A percentile compares a stretch with the other conserved stretches of the same genome.
These are phyloP conservation scores for Haberlea rhodopensis DNA, from an alignment of 257 asterid species.

Conservation along the genomic window DNA sequence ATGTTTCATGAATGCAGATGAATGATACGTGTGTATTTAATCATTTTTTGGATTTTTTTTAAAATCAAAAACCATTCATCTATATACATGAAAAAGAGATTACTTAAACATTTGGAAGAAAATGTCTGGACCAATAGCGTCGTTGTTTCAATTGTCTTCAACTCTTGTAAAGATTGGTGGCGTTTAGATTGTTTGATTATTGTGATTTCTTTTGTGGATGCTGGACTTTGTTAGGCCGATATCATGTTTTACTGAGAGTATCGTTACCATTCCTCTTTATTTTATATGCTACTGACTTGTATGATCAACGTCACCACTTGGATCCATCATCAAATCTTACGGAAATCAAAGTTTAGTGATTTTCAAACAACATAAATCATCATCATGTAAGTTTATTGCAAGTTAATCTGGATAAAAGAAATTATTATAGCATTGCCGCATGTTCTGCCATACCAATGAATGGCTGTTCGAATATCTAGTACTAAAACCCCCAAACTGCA, in stretches of 20 bases:
- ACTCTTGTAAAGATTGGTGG: neutral
- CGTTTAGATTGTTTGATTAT: neutral
- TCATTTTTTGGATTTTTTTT: neutral
- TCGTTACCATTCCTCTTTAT: neutral
- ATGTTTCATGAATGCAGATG: constrained; percentile 1
- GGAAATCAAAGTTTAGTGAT: neutral
- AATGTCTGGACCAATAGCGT: too few relatives aligned
- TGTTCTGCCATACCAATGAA: neutral
- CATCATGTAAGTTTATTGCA: neutral
- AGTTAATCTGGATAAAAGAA: neutral
- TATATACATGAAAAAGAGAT: neutral
- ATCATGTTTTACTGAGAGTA: neutral
- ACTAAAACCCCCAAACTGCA: neutral
- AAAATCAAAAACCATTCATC: neutral
- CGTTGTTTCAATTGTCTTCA: neutral
- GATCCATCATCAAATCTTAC: neutral
- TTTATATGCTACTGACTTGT: neutral
- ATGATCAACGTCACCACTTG: neutral
- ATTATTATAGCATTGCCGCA: neutral
- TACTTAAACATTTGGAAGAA: too few relatives aligned
- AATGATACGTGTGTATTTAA: neutral
- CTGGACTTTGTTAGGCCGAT: neutral
- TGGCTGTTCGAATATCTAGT: neutral
- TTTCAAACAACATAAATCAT: neutral
- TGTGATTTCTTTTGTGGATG: neutral